Percentiles rank a stretch among this genome's conserved stretches.
Conservation (phyloP, 2,329 filamentous ascomycete genomes). For the Amauroascus niger region DNA sequence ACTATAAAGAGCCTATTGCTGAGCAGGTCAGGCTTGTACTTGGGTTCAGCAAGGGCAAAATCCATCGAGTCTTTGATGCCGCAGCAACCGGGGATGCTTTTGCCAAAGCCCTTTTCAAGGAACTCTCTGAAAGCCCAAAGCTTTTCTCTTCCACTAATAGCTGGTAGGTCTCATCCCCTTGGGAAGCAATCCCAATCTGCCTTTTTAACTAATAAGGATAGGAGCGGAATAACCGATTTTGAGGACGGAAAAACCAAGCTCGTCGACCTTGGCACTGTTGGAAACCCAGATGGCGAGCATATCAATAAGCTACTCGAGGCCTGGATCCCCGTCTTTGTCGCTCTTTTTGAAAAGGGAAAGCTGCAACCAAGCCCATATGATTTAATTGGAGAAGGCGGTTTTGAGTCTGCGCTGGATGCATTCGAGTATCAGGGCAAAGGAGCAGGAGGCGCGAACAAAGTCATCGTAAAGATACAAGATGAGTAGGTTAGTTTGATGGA, state of each 20-base stretch:
- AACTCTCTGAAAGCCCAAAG: slow-evolving; percentile 17
- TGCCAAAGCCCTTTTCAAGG: slow-evolving; percentile 21
- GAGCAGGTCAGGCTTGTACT: slow-evolving; percentile 24
- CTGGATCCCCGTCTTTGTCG: slow-evolving; percentile 20
- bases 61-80: slow-evolving; percentile 26
- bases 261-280: slow-evolving; percentile 16
- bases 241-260: slow-evolving; percentile 20
- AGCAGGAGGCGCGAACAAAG: slow-evolving; percentile 19
- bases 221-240: slow-evolving; percentile 19
- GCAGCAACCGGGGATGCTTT: slow-evolving; percentile 25
- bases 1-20: slow-evolving; percentile 25
- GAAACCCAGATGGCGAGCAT: slow-evolving; percentile 18
- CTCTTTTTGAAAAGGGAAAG: slow-evolving; percentile 17
- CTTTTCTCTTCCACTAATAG: slow-evolving; percentile 22
- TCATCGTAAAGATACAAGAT: slow-evolving; percentile 21
- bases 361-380: slow-evolving; percentile 19
- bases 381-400: slow-evolving; percentile 20
- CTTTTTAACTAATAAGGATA: slow-evolving; percentile 1
- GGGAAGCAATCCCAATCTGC: not conserved
- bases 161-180: slow-evolving; percentile 7
- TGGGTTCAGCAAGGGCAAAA: slow-evolving; percentile 21
- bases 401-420: slow-evolving; percentile 21
- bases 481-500: slow-evolving; percentile 5
- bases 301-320: slow-evolving; percentile 18
- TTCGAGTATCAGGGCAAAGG: slow-evolving; percentile 20